Percentiles rank a stretch among this genome's conserved stretches.
phyloP scores from a whole-genome alignment of 352 stramenopile genomes.

The Halophytophthora polymorphica region DNA sequence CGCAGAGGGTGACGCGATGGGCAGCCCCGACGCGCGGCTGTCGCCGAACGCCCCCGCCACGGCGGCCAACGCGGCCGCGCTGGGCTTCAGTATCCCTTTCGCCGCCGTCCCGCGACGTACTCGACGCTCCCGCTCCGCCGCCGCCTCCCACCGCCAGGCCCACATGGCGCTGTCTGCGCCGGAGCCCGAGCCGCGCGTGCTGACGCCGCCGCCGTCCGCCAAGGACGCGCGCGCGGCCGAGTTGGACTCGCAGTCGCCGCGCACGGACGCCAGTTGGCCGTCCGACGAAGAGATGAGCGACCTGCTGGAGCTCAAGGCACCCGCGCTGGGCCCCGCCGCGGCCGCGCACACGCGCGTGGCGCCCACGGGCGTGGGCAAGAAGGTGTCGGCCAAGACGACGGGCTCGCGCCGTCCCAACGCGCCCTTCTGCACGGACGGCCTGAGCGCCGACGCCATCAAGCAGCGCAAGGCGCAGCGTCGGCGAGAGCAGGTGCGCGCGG shows the following conservation, averaged over 20 bases:
- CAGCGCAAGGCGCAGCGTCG: slow-evolving; percentile 60
- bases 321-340: background rate
- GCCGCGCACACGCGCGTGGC: background rate
- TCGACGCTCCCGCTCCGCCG: background rate
- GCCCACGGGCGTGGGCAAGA: background rate
- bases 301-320: slow-evolving; percentile 14
- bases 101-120: slow-evolving; percentile 5
- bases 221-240: slow-evolving; percentile 13
- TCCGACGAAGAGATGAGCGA: slow-evolving; percentile 43
- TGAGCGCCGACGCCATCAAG: slow-evolving; percentile 50
- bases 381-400: background rate
- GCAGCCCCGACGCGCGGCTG: slow-evolving; percentile 3
- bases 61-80: background rate
- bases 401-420: slow-evolving; percentile 16
- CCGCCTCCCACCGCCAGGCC: slow-evolving; percentile 4
- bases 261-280: slow-evolving; percentile 34
- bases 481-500: slow-evolving; percentile 58
- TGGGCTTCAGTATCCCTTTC: slow-evolving; percentile 32
- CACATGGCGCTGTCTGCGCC: slow-evolving; percentile 22
- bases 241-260: slow-evolving; percentile 29
- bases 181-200: slow-evolving; percentile 49
- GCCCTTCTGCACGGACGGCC: slow-evolving; percentile 15
- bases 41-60: background rate
- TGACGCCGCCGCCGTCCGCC: slow-evolving; percentile 15
- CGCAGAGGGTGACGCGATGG: slow-evolving; percentile 17